phyloP scores from a whole-genome alignment of 495 filamentous ascomycete genomes.

The Penicillium tannophilum region DNA sequence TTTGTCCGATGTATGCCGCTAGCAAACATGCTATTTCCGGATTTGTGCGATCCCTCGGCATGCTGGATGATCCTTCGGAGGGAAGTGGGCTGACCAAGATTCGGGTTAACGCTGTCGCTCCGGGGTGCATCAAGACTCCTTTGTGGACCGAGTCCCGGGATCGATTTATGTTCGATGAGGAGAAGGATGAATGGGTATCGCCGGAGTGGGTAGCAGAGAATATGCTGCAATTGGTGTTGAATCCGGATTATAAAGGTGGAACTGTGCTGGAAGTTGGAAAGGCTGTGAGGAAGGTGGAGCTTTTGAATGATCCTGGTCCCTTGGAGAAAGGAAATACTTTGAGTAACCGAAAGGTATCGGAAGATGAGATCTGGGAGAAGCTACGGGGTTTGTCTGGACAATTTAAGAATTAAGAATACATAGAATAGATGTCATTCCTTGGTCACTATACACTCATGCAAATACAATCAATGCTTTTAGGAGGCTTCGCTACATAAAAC shows the following conservation, averaged over 20 bases:
- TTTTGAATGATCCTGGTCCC: background rate
- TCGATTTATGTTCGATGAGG: background rate
- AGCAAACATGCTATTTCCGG: slow-evolving; percentile 3
- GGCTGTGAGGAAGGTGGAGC: background rate
- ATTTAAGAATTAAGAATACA: no score
- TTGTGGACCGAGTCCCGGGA: background rate
- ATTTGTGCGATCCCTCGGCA: background rate
- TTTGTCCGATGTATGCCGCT: background rate
- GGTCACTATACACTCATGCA: slow-evolving; percentile 1
- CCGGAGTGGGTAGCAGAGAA: background rate
- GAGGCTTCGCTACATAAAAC: slow-evolving; percentile 3
- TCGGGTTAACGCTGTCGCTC: background rate
- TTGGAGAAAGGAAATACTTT: background rate
- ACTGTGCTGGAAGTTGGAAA: background rate
- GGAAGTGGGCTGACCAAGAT: background rate
- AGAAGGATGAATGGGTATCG: background rate
- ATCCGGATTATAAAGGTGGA: background rate
- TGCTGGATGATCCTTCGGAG: background rate
- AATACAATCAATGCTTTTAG: slow-evolving; percentile 3
- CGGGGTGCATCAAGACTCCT: background rate
- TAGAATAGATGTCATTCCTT: background rate
- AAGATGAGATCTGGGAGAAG: background rate
- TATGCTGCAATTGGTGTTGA: background rate
- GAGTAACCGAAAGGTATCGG: background rate
- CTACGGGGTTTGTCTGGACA: background rate